Conservation (phyloP, 148 eudicot genomes). For the Beta vulgaris region DNA sequence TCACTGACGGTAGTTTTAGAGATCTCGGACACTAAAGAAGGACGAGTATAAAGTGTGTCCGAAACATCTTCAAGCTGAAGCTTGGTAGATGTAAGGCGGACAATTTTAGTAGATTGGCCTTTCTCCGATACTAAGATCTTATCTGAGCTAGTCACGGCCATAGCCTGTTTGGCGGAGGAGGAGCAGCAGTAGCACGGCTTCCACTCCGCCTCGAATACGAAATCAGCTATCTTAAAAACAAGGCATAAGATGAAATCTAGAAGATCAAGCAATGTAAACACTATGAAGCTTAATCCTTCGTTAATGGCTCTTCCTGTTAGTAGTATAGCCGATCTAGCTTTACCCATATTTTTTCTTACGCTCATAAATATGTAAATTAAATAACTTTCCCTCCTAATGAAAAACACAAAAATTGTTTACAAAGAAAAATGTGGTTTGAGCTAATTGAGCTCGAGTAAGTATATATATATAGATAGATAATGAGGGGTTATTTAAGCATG, state of each 20-base stretch:
- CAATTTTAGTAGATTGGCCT: slow-evolving; percentile 54
- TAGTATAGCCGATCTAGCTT: slow-evolving; percentile 22
- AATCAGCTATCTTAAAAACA: slow-evolving; percentile 54
- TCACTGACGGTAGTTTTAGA: slow-evolving; percentile 48
- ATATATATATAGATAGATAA: neutral
- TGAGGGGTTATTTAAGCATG: neutral
- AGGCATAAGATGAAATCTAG: slow-evolving; percentile 58
- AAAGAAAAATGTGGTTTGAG: neutral
- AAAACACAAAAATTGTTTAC: neutral
- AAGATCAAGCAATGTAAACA: slow-evolving; percentile 60
- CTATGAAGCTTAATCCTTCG: slow-evolving; percentile 53
- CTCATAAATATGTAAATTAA: no score
- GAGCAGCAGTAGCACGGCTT: slow-evolving; percentile 67
- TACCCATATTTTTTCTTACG: slow-evolving; percentile 15
- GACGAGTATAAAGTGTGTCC: slow-evolving; percentile 78
- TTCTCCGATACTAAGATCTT: slow-evolving; percentile 68
- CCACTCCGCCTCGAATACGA: slow-evolving; percentile 72
- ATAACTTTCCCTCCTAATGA: no score
- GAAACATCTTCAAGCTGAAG: slow-evolving; percentile 78
- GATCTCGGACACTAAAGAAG: slow-evolving; percentile 56
- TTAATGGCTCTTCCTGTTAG: slow-evolving; percentile 43
- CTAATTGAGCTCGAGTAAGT: neutral
- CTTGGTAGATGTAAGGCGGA: slow-evolving; percentile 49
- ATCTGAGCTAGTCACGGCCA: slow-evolving; percentile 46
- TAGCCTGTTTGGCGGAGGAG: slow-evolving; percentile 41